Percentiles rank a stretch among this genome's conserved stretches.
These are phyloP conservation scores for Fragaria ananassa DNA, from an alignment of 306 rosid species.

Conservation along the genomic window DNA sequence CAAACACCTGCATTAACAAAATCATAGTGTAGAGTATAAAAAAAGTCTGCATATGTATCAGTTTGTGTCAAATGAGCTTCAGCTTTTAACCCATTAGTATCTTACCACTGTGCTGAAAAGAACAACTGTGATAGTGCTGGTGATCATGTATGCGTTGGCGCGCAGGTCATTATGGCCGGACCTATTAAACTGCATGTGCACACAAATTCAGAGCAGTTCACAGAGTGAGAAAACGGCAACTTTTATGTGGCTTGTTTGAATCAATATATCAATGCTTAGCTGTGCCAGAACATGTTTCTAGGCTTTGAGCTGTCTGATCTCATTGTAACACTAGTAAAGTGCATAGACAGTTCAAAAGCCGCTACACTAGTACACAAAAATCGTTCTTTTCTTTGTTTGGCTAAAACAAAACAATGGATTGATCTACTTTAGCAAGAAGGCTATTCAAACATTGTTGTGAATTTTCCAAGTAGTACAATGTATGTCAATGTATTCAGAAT, in stretches of 20 bases:
- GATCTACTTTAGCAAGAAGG: not conserved
- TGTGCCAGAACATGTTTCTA: not conserved
- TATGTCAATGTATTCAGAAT: not conserved
- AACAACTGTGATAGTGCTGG: constrained; percentile 93
- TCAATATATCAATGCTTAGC: not conserved
- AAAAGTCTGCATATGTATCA: not conserved
- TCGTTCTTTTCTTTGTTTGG: not conserved
- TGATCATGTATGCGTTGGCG: constrained; percentile 83
- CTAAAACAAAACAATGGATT: not conserved
- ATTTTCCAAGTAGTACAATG: not conserved
- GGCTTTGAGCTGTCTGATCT: not conserved
- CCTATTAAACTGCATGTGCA: constrained; percentile 69
- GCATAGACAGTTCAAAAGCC: not conserved
- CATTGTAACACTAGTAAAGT: not conserved
- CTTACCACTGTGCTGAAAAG: constrained; percentile 98
- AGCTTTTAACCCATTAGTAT: not conserved
- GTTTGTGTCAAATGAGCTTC: not conserved
- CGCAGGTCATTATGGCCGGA: constrained; percentile 67
- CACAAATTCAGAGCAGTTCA: constrained; percentile 2
- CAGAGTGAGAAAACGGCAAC: not conserved
- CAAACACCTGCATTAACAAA: constrained; percentile 66
- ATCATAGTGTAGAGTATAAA: not conserved
- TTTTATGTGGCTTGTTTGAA: not conserved
- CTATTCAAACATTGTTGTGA: not conserved
- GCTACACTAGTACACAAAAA: not conserved